phyloP scores from a whole-genome alignment of 768 basidiomycete species.

The Imleria badia region DNA sequence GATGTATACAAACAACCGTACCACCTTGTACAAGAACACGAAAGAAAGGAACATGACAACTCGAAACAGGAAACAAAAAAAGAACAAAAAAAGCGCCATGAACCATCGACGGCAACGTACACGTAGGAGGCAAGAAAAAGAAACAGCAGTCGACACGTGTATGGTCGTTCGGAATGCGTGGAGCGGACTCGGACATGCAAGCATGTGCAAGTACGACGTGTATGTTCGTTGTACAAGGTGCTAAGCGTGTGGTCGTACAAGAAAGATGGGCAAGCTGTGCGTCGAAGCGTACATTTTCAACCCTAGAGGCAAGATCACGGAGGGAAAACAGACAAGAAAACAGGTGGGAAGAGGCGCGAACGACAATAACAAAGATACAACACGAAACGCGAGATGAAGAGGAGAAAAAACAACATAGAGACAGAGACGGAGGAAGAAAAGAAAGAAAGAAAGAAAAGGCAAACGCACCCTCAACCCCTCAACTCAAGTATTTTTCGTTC shows the following conservation, averaged over 20 bases:
- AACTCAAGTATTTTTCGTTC: slow-evolving; percentile 79
- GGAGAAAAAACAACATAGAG: background rate
- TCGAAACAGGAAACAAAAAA: too few relatives aligned
- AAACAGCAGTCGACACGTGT: too few relatives aligned
- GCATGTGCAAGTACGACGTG: too few relatives aligned
- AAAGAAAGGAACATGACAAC: too few relatives aligned
- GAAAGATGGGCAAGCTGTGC: background rate
- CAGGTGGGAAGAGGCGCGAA: background rate
- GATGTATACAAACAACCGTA: too few relatives aligned
- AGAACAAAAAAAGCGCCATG: too few relatives aligned
- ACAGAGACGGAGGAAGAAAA: background rate
- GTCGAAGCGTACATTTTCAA: background rate
- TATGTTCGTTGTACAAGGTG: background rate
- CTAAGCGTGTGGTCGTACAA: background rate
- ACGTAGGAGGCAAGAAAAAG: too few relatives aligned
- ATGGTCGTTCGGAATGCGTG: too few relatives aligned
- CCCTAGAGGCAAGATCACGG: background rate
- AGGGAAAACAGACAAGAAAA: background rate
- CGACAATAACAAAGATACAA: background rate
- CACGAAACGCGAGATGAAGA: background rate
- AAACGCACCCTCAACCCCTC: slow-evolving; percentile 11
- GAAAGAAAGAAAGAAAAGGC: background rate
- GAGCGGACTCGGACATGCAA: too few relatives aligned
- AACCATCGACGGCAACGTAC: too few relatives aligned
- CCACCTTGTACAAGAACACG: too few relatives aligned